Percentiles rank a stretch among this genome's conserved stretches.
These are phyloP conservation scores for Penicillium sp. DNA, from an alignment of 2,329 filamentous ascomycete species.

Conservation along the genomic window DNA sequence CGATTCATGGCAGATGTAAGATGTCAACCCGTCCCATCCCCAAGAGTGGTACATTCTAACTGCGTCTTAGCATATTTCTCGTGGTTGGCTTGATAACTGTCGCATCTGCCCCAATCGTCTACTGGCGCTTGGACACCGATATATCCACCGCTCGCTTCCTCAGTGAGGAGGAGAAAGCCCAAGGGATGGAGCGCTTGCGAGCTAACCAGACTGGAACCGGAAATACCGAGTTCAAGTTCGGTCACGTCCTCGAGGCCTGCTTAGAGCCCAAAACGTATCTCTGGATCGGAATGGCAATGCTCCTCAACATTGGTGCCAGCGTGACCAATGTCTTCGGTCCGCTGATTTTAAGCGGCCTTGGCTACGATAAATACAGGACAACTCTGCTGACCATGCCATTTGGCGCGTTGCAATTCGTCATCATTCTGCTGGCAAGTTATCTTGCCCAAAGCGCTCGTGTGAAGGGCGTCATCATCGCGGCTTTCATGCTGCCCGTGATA, in stretches of 20 bases:
- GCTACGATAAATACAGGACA: slow-evolving; percentile 50
- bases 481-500: slow-evolving; percentile 52
- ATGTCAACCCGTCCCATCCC: slow-evolving; percentile 2
- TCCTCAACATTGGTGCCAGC: slow-evolving; percentile 56
- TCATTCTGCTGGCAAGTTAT: slow-evolving; percentile 53
- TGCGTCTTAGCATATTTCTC: slow-evolving; percentile 46
- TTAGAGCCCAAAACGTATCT: slow-evolving; percentile 47
- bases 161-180: slow-evolving; percentile 39
- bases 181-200: slow-evolving; percentile 44
- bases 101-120: slow-evolving; percentile 49
- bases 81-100: slow-evolving; percentile 56
- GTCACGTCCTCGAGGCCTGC: slow-evolving; percentile 37
- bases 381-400: slow-evolving; percentile 61
- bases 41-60: background rate
- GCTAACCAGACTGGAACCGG: slow-evolving; percentile 44
- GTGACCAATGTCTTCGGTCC: slow-evolving; percentile 60
- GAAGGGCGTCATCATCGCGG: slow-evolving; percentile 50
- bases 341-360: slow-evolving; percentile 53
- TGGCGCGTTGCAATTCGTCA: slow-evolving; percentile 51
- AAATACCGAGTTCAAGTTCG: slow-evolving; percentile 40
- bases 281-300: slow-evolving; percentile 52
- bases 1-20: slow-evolving; percentile 45
- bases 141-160: slow-evolving; percentile 46
- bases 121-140: slow-evolving; percentile 52
- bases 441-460: slow-evolving; percentile 49